Base-by-base conservation (phyloP, 495 filamentous ascomycete genomes). In the Aspergillus panamensis region DNA sequence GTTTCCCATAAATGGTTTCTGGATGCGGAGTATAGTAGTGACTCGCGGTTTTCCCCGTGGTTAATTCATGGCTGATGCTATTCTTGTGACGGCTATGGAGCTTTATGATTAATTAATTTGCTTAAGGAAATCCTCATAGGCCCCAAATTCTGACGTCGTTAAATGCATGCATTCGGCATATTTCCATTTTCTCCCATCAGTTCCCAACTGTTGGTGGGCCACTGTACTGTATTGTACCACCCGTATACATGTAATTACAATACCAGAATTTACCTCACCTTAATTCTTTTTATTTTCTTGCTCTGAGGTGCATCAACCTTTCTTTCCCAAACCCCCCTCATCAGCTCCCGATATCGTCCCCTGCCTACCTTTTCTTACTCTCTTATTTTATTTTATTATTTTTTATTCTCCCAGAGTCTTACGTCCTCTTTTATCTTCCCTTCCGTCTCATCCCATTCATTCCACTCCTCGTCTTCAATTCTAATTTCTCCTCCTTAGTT, bases 301-400 rank as follows among this genome's bases (percentile, higher is more conserved):
- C 43, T 47, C 13, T 29, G 8, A 52, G 48, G 40, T 58, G 48
- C 55, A 58, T 43, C 47, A 57, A 49, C 29, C 47, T 50, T 50
- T 40, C 47, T 43, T 50, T n/a, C 32, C 39, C 31, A 35, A 25
- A 50, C 42, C 53, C 51, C 59, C 59, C 54, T 54, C 60, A 51
- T 58, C 60, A 62, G 60, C 51, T 62, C 60, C 60, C 60, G 60
- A 62, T 62, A 62, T 62, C 60, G 60, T 62, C 55, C 60, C 55
- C 37, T 59, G 58, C 50, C 50, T 51, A 29, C 33, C 48, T 40
- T 52, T 52, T 59, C 51, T 55, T 31, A 44, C 16, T 32, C 37
- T 59, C 39, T 42, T 32, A 44, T 40, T 58, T 58, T 57, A 30
- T 51, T 51, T 55, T 37, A 39, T 50, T 54, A 21, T 33, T 57